Conservation (phyloP, 2,329 filamentous ascomycete species). For the Microcyclospora pomicola region DNA sequence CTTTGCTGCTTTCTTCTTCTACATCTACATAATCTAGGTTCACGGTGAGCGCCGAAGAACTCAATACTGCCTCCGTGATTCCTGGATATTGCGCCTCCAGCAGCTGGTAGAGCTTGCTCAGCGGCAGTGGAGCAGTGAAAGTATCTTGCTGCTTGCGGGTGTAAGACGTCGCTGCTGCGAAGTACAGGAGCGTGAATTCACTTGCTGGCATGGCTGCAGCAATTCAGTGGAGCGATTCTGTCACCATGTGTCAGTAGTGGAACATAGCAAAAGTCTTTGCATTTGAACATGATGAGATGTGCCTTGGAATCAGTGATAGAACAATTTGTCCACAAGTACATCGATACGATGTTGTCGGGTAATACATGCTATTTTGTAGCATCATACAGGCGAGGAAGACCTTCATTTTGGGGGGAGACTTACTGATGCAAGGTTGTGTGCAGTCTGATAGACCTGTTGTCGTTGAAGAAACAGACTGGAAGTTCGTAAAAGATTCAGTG, state of each 20-base stretch:
- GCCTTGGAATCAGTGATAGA: no score
- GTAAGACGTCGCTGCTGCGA: constrained; percentile 59
- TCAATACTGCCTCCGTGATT: constrained; percentile 53
- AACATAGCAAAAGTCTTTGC: no score
- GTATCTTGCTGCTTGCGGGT: constrained; percentile 54
- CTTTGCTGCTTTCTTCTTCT: constrained; percentile 32
- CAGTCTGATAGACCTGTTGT: no score
- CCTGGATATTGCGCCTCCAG: constrained; percentile 59
- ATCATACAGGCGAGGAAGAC: no score
- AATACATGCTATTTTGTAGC: constrained; percentile 5
- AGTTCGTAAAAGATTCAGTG: no score
- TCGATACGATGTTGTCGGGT: constrained; percentile 2
- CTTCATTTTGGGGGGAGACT: no score
- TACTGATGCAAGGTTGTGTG: no score
- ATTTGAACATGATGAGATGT: no score
- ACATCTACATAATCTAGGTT: constrained; percentile 72
- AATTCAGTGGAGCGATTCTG: no score
- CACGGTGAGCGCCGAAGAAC: constrained; percentile 62
- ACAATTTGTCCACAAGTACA: no score
- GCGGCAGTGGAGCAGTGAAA: constrained; percentile 50
- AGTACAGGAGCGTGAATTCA: constrained; percentile 73
- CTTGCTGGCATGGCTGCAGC: constrained; percentile 30
- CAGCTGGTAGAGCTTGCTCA: constrained; percentile 48
- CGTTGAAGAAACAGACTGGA: no score
- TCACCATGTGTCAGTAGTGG: no score